These are phyloP conservation scores for Kazachstania viticola DNA, from an alignment of 805 yeast genomes.

Conservation along the genomic window DNA sequence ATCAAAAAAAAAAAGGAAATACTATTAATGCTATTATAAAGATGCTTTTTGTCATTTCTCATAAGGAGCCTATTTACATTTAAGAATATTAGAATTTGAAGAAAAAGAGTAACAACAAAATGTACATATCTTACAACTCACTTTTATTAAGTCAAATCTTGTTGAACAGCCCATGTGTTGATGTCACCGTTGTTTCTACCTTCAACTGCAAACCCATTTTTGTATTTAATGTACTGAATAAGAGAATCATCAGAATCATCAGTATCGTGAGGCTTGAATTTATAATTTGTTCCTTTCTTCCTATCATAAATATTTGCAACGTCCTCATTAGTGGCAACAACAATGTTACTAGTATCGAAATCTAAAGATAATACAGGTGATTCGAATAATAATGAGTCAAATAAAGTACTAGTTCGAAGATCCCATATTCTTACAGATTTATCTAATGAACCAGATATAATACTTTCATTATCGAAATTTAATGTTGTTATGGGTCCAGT, in stretches of 20 bases:
- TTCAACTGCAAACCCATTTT: slow-evolving; percentile 55
- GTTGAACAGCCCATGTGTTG: slow-evolving; percentile 68
- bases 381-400: slow-evolving; percentile 50
- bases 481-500: slow-evolving; percentile 55
- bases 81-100: too few species aligned
- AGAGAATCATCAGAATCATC: slow-evolving; percentile 38
- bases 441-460: slow-evolving; percentile 55
- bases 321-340: slow-evolving; percentile 37
- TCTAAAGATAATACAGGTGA: slow-evolving; percentile 43
- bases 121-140: too few species aligned
- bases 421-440: slow-evolving; percentile 64
- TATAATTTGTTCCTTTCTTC: slow-evolving; percentile 39
- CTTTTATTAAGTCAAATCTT: too few species aligned
- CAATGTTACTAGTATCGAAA: slow-evolving; percentile 47
- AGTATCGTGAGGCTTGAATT: slow-evolving; percentile 39
- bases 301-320: slow-evolving; percentile 46
- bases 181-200: slow-evolving; percentile 50
- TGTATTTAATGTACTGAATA: slow-evolving; percentile 52
- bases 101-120: too few species aligned
- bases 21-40: too few species aligned
- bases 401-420: slow-evolving; percentile 49
- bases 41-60: too few species aligned
- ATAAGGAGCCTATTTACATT: too few species aligned
- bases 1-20: too few species aligned
- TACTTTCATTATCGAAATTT: slow-evolving; percentile 51